Percentiles rank a stretch among this genome's conserved stretches.
These are phyloP conservation scores for Cladosporium cucumerinum DNA, from an alignment of 2,329 filamentous ascomycete species.

Conservation along the genomic window DNA sequence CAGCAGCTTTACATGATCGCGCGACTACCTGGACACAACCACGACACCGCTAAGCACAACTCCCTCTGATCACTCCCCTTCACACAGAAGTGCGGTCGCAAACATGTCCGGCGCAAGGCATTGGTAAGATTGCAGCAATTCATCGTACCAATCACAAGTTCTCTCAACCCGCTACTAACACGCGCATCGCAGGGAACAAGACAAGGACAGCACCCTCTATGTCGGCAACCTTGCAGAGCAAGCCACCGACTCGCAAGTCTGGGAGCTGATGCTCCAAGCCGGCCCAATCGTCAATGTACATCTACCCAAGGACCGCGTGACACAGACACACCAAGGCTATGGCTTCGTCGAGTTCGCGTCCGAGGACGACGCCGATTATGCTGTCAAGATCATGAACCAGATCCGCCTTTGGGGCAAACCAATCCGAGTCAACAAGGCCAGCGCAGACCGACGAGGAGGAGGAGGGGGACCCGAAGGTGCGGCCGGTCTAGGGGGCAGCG, in stretches of 20 bases:
- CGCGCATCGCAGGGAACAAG: conserved; percentile 64
- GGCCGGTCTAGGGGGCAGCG: conserved; percentile 91
- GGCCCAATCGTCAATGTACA: conserved; percentile 97
- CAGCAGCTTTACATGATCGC: not conserved
- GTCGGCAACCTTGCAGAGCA: conserved; percentile 98
- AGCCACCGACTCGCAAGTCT: conserved; percentile 82
- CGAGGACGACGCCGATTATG: conserved; percentile 94
- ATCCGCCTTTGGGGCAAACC: conserved; percentile 90
- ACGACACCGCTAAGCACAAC: not conserved
- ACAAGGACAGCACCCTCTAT: conserved; percentile 97
- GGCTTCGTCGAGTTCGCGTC: conserved; percentile 98
- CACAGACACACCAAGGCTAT: conserved; percentile 94
- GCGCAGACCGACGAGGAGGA: conserved; percentile 91
- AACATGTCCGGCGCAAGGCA: conserved; percentile 70
- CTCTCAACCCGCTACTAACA: conserved; percentile 19
- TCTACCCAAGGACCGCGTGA: conserved; percentile 96
- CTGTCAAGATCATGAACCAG: conserved; percentile 93
- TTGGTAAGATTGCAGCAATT: conserved; percentile 54
- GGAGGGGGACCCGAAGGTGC: conserved; percentile 88
- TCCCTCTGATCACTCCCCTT: conserved; percentile 20
- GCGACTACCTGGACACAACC: not conserved
- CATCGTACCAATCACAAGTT: not conserved
- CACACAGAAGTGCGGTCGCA: conserved; percentile 21
- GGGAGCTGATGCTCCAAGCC: conserved; percentile 97
- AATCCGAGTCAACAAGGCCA: conserved; percentile 91